Base-by-base conservation (phyloP, 805 yeast genomes). In the Lipomyces kockii region DNA sequence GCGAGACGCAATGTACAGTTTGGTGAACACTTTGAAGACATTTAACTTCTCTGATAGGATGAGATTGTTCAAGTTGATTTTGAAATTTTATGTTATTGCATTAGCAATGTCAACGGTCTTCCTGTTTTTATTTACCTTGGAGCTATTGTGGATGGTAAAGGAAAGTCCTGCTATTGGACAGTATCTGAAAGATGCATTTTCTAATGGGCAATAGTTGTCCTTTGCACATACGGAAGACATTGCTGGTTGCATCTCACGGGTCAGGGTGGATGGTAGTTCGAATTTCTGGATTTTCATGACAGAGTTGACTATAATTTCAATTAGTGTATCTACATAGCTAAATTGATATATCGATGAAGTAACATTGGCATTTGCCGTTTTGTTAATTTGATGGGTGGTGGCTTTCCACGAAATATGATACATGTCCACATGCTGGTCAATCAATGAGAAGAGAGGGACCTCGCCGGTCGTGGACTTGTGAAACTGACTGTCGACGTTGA, bases 121-220 rank as follows among this genome's bases (percentile, higher is more conserved):
- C 32, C 1, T 17, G 17, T 17, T 32, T 56, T 27, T 56, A 8
- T 6, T 27, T 27, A 5, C 17, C 49, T 39, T 14, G 20, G 59
- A 56, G 49, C 25, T 29, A 11, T 7, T 27, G 53, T 56, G 59
- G 59, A 56, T 56, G 59, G 37, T 56, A 11, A 56, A 56, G 49
- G 59, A 32, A 35, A 56, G 17, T 37, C 46, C 59, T 56, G 59
- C 27, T 52, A 22, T 56, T 56, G 59, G 59, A 56, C 14, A 27
- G 17, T 27, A 27, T 32, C 46, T 56, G 29, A 27, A 32, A 32
- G 59, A 56, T n/a, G 11, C 35, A 32, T 56, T 25, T 27, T 12
- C 8, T 32, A 56, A 56, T 56, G 39, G 46, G 59, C 49, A n/a
- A 43, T 17, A 37, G 17, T 29, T 5, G 32, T 29, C 32, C 32